A percentile compares a stretch with the other conserved stretches of the same genome.
Conservation (phyloP, 2,329 filamentous ascomycete genomes). For the Colletotrichum trifolii region DNA sequence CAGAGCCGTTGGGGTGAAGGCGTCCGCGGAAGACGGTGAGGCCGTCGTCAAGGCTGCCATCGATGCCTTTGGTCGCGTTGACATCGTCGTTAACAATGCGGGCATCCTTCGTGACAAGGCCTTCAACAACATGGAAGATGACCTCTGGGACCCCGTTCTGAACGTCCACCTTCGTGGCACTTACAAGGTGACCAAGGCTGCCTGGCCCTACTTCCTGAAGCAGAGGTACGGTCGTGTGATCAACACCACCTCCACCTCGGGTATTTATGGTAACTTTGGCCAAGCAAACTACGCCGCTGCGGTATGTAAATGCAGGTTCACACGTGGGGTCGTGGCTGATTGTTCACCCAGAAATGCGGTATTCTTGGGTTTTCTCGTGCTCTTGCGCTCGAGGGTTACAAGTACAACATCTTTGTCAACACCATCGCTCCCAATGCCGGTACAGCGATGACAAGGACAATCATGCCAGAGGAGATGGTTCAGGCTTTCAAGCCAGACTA, state of each 20-base stretch:
- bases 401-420: slow-evolving; percentile 99
- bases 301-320: slow-evolving; percentile 59
- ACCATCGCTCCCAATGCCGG: slow-evolving; percentile 98
- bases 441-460: slow-evolving; percentile 92
- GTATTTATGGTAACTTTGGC: slow-evolving; percentile 99
- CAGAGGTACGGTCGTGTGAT: slow-evolving; percentile 98
- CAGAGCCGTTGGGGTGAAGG: slow-evolving; percentile 92
- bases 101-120: slow-evolving; percentile 98
- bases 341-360: slow-evolving; percentile 76
- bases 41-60: slow-evolving; percentile 92
- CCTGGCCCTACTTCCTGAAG: slow-evolving; percentile 97
- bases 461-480: slow-evolving; percentile 96
- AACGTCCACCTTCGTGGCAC: slow-evolving; percentile 94
- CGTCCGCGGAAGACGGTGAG: slow-evolving; percentile 92
- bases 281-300: slow-evolving; percentile 97
- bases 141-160: slow-evolving; percentile 90
- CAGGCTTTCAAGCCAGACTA: slow-evolving; percentile 99
- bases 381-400: slow-evolving; percentile 89
- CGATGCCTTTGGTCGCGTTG: slow-evolving; percentile 91
- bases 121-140: slow-evolving; percentile 97
- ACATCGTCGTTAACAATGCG: slow-evolving; percentile 97
- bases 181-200: slow-evolving; percentile 96
- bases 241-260: slow-evolving; percentile 96
- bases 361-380: slow-evolving; percentile 96
- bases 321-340: slow-evolving; percentile 35